Conservation (phyloP, 2,329 filamentous ascomycete species). For the Beauveria brongniartii region DNA sequence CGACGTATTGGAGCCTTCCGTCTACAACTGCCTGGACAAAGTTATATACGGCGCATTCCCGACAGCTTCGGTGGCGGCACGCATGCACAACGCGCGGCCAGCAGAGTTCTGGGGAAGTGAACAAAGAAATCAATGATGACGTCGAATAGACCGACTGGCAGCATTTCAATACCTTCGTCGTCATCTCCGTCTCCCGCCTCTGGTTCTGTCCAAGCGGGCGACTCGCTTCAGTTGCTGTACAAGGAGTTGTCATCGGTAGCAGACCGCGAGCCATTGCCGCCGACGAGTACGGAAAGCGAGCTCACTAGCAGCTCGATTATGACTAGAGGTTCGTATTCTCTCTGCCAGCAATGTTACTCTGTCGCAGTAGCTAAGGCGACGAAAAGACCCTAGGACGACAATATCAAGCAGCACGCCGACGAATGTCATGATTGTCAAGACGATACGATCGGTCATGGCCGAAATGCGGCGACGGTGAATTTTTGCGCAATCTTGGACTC, state of each 20-base stretch:
- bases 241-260: conserved; percentile 5
- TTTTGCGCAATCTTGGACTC: no score
- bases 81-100: neutral
- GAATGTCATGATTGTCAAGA: conserved; percentile 25
- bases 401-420: conserved; percentile 14
- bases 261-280: neutral
- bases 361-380: neutral
- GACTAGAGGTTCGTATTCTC: neutral
- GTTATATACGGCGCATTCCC: neutral
- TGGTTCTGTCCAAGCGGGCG: neutral
- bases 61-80: neutral
- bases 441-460: conserved; percentile 23
- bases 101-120: neutral
- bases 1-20: neutral
- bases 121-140: neutral
- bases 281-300: neutral
- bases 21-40: neutral
- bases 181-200: neutral
- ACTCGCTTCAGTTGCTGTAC: neutral
- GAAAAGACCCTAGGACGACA: conserved; percentile 3
- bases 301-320: neutral
- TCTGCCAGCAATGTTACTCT: neutral
- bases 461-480: conserved; percentile 14
- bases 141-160: neutral
- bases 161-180: neutral